These are phyloP conservation scores for Platanus orientalis DNA, from an alignment of 164 flowering plant genomes.

Conservation along the genomic window DNA sequence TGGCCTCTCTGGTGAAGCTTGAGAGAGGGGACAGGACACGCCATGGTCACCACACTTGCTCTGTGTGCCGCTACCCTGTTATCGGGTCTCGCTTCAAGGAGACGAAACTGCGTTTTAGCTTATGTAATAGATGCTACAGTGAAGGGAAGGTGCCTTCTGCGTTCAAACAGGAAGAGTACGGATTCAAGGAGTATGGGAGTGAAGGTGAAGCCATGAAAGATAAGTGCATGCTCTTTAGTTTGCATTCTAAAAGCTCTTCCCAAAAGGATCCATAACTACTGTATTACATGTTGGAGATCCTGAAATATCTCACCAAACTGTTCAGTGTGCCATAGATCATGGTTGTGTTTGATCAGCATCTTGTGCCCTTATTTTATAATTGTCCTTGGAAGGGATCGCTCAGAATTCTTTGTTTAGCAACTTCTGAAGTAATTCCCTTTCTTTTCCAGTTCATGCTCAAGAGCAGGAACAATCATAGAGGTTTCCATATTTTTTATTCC, in stretches of 20 bases:
- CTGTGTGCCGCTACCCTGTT: conserved; percentile 83
- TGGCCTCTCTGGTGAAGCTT: conserved; percentile 74
- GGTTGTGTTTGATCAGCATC: conserved; percentile 23
- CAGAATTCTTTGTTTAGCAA: conserved; percentile 17
- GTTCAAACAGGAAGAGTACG: conserved; percentile 72
- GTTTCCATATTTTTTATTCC: neutral
- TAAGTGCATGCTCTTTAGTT: conserved; percentile 69
- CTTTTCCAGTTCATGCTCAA: neutral
- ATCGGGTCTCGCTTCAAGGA: conserved; percentile 94
- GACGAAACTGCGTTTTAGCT: conserved; percentile 62
- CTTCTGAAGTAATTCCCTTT: conserved; percentile 3
- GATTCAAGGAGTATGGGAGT: conserved; percentile 75
- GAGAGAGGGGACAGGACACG: conserved; percentile 76
- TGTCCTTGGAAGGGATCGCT: conserved; percentile 10
- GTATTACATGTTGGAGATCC: conserved; percentile 15
- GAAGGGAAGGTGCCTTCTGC: conserved; percentile 93
- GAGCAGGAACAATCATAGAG: neutral
- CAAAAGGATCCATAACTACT: conserved; percentile 32
- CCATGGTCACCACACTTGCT: conserved; percentile 73
- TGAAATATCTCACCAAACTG: conserved; percentile 27
- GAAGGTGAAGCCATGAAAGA: conserved; percentile 85
- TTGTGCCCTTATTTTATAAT: conserved; percentile 34
- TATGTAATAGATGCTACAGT: conserved; percentile 86
- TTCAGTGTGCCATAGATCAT: conserved; percentile 38
- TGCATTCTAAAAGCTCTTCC: conserved; percentile 40